These are phyloP conservation scores for Neoarthrinium moseri DNA, from an alignment of 2,329 filamentous ascomycete genomes.

Conservation along the genomic window DNA sequence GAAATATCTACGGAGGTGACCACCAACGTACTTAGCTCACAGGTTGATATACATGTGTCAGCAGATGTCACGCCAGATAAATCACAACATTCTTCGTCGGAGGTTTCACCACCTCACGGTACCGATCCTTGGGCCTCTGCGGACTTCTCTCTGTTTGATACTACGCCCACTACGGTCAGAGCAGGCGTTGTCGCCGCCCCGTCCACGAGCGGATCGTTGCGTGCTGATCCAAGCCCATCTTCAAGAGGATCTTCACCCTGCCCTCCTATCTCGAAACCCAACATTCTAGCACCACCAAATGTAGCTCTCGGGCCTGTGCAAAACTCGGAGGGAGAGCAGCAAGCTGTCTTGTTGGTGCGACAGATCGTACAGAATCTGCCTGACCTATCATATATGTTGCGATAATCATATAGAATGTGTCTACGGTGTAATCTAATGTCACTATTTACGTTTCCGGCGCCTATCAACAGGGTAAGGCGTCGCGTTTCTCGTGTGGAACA, in stretches of 20 bases:
- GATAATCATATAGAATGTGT: too few relatives aligned
- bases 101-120: background rate
- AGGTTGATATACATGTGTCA: too few relatives aligned
- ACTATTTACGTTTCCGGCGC: too few relatives aligned
- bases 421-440: too few relatives aligned
- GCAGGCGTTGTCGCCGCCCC: constrained; percentile 2
- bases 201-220: background rate
- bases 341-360: constrained; percentile 9
- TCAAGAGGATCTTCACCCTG: background rate
- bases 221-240: background rate
- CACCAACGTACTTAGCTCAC: too few relatives aligned
- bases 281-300: background rate
- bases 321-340: background rate
- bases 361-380: constrained; percentile 11
- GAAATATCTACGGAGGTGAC: too few relatives aligned
- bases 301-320: background rate
- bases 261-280: background rate
- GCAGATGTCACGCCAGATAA: too few relatives aligned
- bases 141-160: constrained; percentile 22
- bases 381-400: constrained; percentile 8
- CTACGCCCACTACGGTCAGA: constrained; percentile 10
- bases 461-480: too few relatives aligned
- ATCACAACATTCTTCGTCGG: background rate
- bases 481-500: too few relatives aligned
- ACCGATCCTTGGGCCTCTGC: constrained; percentile 17